Conservation (phyloP, 495 filamentous ascomycete species). For the Astrothelium subdiscretum region DNA sequence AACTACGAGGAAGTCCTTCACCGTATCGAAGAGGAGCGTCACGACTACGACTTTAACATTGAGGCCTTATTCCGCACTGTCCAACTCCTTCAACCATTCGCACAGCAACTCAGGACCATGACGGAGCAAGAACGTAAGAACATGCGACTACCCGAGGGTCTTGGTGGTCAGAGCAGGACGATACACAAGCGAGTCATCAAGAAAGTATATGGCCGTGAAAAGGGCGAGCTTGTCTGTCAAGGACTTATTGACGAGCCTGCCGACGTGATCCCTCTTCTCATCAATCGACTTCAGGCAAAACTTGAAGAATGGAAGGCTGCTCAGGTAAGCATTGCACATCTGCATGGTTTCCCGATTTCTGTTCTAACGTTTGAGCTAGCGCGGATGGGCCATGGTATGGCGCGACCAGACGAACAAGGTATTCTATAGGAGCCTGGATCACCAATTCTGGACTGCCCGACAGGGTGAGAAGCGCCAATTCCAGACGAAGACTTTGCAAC, state of each 20-base stretch:
- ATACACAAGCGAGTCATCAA: conserved; percentile 95
- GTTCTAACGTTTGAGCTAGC: conserved; percentile 32
- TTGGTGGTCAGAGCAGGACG: conserved; percentile 86
- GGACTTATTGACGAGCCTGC: conserved; percentile 73
- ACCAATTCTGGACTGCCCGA: conserved; percentile 81
- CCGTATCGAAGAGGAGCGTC: conserved; percentile 92
- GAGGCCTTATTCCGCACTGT: conserved; percentile 88
- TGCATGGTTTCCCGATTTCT: conserved; percentile 9
- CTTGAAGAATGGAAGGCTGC: conserved; percentile 94
- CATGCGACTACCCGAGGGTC: conserved; percentile 67
- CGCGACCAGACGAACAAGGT: conserved; percentile 81
- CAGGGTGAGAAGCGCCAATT: conserved; percentile 79
- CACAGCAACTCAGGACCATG: conserved; percentile 72
- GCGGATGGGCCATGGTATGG: conserved; percentile 99
- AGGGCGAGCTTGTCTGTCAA: conserved; percentile 67
- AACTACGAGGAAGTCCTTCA: conserved; percentile 84
- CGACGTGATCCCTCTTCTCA: conserved; percentile 71
- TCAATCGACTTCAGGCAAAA: conserved; percentile 81
- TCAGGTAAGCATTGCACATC: conserved; percentile 36
- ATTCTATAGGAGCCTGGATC: conserved; percentile 91
- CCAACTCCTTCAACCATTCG: conserved; percentile 87
- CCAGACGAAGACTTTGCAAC: conserved; percentile 70
- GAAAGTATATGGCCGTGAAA: conserved; percentile 90
- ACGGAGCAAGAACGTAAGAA: conserved; percentile 52
- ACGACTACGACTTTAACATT: conserved; percentile 98